phyloP scores from a whole-genome alignment of 2,329 filamentous ascomycete species.

The Orbilia ellipsospora region DNA sequence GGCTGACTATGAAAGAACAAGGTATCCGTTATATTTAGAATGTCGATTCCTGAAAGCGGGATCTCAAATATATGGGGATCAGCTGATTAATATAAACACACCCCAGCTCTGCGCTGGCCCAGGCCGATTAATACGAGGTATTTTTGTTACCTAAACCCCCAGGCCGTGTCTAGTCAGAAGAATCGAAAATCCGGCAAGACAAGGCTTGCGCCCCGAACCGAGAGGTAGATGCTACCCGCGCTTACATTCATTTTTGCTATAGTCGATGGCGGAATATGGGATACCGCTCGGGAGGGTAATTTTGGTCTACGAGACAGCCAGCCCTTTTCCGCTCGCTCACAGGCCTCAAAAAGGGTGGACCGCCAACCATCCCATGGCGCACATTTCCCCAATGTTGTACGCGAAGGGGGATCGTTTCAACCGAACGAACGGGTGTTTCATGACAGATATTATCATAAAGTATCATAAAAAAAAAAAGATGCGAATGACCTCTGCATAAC shows the following conservation, averaged over 20 bases:
- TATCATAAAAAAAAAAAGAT: background rate
- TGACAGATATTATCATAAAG: background rate
- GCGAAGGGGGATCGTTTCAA: conserved; percentile 7
- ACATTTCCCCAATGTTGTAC: conserved; percentile 4
- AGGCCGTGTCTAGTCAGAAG: conserved; percentile 43
- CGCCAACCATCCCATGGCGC: background rate
- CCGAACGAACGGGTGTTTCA: conserved; percentile 9
- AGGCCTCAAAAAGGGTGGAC: background rate
- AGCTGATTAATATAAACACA: conserved; percentile 54
- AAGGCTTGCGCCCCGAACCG: conserved; percentile 37
- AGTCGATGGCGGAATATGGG: background rate
- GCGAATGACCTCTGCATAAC: conserved; percentile 49
- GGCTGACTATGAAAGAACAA: conserved; percentile 22
- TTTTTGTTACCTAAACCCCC: conserved; percentile 43
- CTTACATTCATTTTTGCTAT: conserved; percentile 8
- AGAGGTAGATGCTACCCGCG: conserved; percentile 45
- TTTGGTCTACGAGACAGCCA: background rate
- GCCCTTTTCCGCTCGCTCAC: conserved; percentile 2
- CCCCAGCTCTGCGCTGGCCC: conserved; percentile 10
- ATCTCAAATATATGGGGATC: conserved; percentile 54
- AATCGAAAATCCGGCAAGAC: conserved; percentile 17
- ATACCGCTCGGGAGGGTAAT: too few species aligned
- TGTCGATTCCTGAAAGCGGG: conserved; percentile 45
- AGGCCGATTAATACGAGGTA: conserved; percentile 53
- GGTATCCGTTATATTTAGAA: conserved; percentile 51